Evolutionary conservation across 2,329 filamentous ascomycete genomes (phyloP).

Genomic region (Trichoderma citrinoviride): DNA sequence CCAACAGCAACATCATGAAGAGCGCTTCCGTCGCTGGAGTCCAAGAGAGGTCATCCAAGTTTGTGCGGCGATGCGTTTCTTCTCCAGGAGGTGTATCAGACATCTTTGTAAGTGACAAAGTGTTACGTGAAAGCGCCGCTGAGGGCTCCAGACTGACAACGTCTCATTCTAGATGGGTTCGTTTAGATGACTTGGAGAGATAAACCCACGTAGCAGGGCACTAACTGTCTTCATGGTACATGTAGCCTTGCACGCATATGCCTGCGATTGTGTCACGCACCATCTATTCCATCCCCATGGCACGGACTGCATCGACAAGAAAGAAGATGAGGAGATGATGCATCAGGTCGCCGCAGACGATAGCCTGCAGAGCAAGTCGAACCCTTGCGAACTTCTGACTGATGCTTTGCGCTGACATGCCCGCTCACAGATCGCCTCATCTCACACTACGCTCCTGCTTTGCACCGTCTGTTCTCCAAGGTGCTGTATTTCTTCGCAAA

Average conservation of each 20-base stretch:
- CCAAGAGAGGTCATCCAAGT: slow-evolving; percentile 52
- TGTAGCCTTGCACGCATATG: slow-evolving; percentile 61
- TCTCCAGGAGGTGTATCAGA: slow-evolving; percentile 50
- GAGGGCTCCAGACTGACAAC: slow-evolving; percentile 13
- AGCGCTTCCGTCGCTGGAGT: slow-evolving; percentile 56
- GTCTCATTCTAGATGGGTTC: slow-evolving; percentile 31
- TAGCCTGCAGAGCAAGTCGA: slow-evolving; percentile 59
- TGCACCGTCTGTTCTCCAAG: slow-evolving; percentile 48
- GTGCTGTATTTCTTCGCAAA: slow-evolving; percentile 49
- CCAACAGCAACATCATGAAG: slow-evolving; percentile 64
- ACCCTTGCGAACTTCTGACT: neutral
- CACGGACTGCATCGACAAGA: slow-evolving; percentile 55
- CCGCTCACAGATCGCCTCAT: slow-evolving; percentile 58
- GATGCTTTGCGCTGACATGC: no score
- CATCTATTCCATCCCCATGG: slow-evolving; percentile 68
- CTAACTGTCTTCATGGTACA: slow-evolving; percentile 23
- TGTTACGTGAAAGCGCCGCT: neutral
- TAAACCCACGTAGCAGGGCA: neutral
- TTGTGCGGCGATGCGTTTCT: slow-evolving; percentile 52
- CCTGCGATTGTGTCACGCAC: slow-evolving; percentile 66
- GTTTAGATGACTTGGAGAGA: slow-evolving; percentile 15
- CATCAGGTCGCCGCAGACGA: slow-evolving; percentile 65
- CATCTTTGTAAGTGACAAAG: slow-evolving; percentile 54
- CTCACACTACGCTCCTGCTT: slow-evolving; percentile 53
- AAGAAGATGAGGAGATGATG: slow-evolving; percentile 63